Evolutionary conservation across 1,139 yeast genomes (phyloP).

Genomic region (Yueomyces sp.): DNA sequence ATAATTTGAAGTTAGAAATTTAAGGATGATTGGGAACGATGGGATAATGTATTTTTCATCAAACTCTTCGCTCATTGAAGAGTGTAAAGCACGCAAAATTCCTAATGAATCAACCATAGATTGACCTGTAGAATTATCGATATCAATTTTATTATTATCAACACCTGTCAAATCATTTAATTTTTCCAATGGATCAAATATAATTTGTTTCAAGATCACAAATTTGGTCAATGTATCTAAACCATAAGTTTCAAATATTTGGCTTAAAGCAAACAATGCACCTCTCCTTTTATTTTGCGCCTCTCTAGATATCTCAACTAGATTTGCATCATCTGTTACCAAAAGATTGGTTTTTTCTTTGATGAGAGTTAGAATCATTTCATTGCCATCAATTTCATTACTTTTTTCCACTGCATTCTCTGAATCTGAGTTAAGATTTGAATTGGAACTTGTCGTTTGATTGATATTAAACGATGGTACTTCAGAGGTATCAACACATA

Average conservation of each 20-base stretch:
- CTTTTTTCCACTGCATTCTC: too few species aligned
- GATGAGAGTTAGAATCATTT: constrained; percentile 56
- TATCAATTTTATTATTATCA: constrained; percentile 26
- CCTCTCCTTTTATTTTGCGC: constrained; percentile 80
- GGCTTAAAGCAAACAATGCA: constrained; percentile 59
- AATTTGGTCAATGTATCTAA: constrained; percentile 43
- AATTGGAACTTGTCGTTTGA: constrained; percentile 42
- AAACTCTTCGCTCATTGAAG: constrained; percentile 41
- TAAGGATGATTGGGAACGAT: constrained; percentile 36
- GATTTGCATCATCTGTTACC: constrained; percentile 50
- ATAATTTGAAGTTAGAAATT: constrained; percentile 54
- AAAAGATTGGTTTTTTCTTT: constrained; percentile 71
- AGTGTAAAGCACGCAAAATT: constrained; percentile 61
- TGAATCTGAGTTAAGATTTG: constrained; percentile 6
- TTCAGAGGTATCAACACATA: constrained; percentile 91
- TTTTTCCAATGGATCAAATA: constrained; percentile 51
- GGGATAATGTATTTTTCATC: constrained; percentile 35
- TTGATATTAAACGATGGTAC: constrained; percentile 63
- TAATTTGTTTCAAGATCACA: constrained; percentile 55
- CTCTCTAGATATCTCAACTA: constrained; percentile 52
- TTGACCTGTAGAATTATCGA: constrained; percentile 51
- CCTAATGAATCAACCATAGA: constrained; percentile 79
- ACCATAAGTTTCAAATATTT: constrained; percentile 39
- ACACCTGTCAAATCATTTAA: constrained; percentile 15
- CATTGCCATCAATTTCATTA: constrained; percentile 18